Conservation (phyloP, 176 grass and related monocot species). For the Miscanthus lutarioriparius region DNA sequence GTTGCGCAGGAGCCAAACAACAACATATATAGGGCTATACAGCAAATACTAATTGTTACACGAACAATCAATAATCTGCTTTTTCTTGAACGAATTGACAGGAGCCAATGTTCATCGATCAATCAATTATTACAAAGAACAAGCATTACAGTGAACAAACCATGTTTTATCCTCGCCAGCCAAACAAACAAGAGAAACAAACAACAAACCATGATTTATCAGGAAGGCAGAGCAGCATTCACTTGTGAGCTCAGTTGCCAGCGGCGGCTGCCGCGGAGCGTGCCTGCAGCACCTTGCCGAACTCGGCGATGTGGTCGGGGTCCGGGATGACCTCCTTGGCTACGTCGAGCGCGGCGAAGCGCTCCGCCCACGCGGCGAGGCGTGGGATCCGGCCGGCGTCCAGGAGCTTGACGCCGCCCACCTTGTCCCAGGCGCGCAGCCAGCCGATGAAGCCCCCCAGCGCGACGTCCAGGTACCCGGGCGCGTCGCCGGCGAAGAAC, state of each 20-base stretch:
- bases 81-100: neutral
- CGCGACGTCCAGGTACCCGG: slow-evolving; percentile 41
- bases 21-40: neutral
- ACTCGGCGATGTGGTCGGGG: slow-evolving; percentile 38
- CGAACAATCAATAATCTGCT: neutral
- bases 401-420: slow-evolving; percentile 18
- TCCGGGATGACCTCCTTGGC: slow-evolving; percentile 36
- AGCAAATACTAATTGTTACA: neutral
- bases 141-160: neutral
- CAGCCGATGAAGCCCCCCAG: slow-evolving; percentile 28
- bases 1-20: neutral
- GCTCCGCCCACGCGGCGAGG: slow-evolving; percentile 32
- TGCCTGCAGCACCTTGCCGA: neutral
- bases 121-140: neutral
- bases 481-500: slow-evolving; percentile 43
- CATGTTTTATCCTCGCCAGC: neutral
- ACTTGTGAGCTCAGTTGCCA: slow-evolving; percentile 2
- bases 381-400: slow-evolving; percentile 42
- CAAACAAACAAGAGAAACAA: too few relatives aligned
- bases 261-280: slow-evolving; percentile 5
- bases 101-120: neutral
- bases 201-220: neutral
- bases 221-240: neutral
- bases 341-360: slow-evolving; percentile 25
- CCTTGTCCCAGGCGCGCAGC: slow-evolving; percentile 25